Conservation (phyloP, 2,329 filamentous ascomycete species). For the Aspergillus hiratsukae region DNA sequence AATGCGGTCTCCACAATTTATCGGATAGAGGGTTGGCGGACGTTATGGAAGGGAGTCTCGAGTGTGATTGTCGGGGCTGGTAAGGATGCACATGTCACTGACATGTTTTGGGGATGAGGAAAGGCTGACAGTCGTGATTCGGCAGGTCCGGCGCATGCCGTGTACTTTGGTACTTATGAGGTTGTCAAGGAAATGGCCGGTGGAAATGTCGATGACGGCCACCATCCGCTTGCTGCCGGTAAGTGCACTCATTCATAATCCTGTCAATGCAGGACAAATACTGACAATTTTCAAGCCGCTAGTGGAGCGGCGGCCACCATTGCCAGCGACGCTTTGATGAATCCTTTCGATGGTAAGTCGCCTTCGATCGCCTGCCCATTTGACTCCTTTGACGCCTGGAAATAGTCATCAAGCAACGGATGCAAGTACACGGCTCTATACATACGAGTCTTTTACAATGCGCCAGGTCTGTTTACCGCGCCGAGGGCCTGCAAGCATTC, state of each 20-base stretch:
- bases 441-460: conserved; percentile 86
- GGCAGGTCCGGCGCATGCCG: conserved; percentile 87
- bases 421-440: conserved; percentile 95
- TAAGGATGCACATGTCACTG: conserved; percentile 41
- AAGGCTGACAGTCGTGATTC: conserved; percentile 9
- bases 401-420: conserved; percentile 95
- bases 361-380: background rate
- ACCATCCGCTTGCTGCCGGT: conserved; percentile 93
- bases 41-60: conserved; percentile 92
- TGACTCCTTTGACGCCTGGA: conserved; percentile 4
- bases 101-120: background rate
- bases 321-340: conserved; percentile 97
- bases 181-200: conserved; percentile 94
- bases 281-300: conserved; percentile 59
- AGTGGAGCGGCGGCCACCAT: conserved; percentile 95
- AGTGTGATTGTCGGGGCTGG: conserved; percentile 94
- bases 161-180: conserved; percentile 98
- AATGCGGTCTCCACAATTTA: conserved; percentile 93
- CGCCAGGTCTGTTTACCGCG: conserved; percentile 78
- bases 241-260: conserved; percentile 28
- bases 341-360: conserved; percentile 86
- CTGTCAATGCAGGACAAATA: conserved; percentile 3
- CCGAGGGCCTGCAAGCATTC: conserved; percentile 85
- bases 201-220: conserved; percentile 75
- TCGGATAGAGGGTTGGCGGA: conserved; percentile 79